Conservation (phyloP, 257 asterid genomes). For the Solanum neorickii region DNA sequence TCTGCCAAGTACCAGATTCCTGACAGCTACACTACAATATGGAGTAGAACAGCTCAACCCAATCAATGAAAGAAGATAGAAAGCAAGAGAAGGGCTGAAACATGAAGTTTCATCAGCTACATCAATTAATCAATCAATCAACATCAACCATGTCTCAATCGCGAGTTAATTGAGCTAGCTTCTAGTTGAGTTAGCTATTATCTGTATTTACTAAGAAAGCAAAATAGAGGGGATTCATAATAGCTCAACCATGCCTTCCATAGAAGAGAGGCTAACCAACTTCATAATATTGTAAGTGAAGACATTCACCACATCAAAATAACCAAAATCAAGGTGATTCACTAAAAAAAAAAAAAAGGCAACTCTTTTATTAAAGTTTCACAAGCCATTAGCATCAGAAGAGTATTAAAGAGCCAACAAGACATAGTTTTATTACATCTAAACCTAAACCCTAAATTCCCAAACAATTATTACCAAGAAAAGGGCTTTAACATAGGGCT, state of each 20-base stretch:
- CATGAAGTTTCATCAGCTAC: not conserved
- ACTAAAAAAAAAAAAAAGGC: not conserved
- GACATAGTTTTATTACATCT: not conserved
- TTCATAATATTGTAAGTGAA: not conserved
- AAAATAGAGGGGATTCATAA: not conserved
- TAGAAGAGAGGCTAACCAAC: not conserved
- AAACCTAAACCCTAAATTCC: not conserved
- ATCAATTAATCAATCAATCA: not conserved
- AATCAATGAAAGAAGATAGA: not conserved
- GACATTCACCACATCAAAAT: not conserved
- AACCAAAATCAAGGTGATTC: not conserved
- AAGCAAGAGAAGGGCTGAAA: not conserved
- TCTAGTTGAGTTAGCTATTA: not conserved
- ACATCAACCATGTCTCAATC: not conserved
- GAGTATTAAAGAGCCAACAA: not conserved
- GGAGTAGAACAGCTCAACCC: not conserved
- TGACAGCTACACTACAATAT: not conserved
- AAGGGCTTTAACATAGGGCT: not conserved
- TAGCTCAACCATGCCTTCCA: not conserved
- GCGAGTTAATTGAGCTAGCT: not conserved
- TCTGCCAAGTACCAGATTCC: not conserved
- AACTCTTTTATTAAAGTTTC: not conserved
- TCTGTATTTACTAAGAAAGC: not conserved
- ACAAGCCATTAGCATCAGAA: not conserved
- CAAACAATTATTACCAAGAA: not conserved